Evolutionary conservation across 2,329 filamentous ascomycete species (phyloP), one percentile per base, ranked within the genome.

Genomic region (Phyllosticta capitalensis): DNA sequence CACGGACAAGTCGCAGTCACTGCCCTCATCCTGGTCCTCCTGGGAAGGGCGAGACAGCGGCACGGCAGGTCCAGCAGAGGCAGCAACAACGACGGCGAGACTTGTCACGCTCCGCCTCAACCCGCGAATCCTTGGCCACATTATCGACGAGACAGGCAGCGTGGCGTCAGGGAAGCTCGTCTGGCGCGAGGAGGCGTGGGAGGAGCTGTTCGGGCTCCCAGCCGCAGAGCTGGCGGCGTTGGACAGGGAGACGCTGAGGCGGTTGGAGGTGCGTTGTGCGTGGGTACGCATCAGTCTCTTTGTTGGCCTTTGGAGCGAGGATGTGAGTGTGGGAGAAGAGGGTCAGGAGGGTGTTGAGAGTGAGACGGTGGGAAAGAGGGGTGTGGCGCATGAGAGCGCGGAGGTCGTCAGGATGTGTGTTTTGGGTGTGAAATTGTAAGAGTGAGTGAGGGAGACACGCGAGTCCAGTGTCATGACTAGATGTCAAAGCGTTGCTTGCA

Each of bases 131-230:
- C 65, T 79, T 26, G 75, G 75, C 5, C 69, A 71, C 45, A 61
- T 79, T 5, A 65, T 78, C 54, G 77, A 86, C 61, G 83, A 86
- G 67, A 85, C 82, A 0, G 83, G 80, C 5, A 74, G 73, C 33
- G 74, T 84, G 9, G 66, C 69, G 1, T 67, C 74, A 1, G 79
- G 78, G 0, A 83, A 83, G 67, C 69, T 85, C 2, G 69, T 84
- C 19, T 79, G 84, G 71, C 78, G 76, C 5, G 71, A 77, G 17
- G 60, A 71, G 1, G 83, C 83, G 0, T 86, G 82, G 83, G 66
- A 65, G 33, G 70, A 80, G 22, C 65, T 82, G 1, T 69, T 82
- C 6, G 79, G 79, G 3, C 67, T 78, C 30, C 71, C 70, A 0
- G 67, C 75, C 2, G 67, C 73, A 17, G 74, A 79, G 53, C 64